phyloP scores from a whole-genome alignment of 2,329 filamentous ascomycete species.

The Akanthomyces lecanii region DNA sequence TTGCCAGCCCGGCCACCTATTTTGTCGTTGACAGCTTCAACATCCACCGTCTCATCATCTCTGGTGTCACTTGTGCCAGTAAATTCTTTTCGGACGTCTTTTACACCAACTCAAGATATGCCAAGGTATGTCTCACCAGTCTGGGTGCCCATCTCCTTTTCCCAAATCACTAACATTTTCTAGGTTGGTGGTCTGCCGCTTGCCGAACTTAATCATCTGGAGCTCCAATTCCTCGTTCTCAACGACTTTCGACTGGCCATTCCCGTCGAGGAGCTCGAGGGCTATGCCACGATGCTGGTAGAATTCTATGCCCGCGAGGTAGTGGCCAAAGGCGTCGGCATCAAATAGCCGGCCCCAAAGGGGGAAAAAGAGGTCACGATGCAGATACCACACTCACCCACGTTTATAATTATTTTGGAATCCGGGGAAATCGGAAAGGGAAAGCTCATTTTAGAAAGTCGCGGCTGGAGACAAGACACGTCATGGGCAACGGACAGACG shows the following conservation, averaged over 20 bases:
- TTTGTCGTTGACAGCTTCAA: constrained; percentile 99
- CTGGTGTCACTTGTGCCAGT: constrained; percentile 95
- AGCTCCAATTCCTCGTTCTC: constrained; percentile 89
- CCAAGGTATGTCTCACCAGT: constrained; percentile 66
- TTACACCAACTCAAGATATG: constrained; percentile 98
- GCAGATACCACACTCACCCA: background rate
- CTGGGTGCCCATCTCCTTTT: background rate
- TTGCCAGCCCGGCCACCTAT: constrained; percentile 44
- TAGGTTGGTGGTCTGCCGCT: constrained; percentile 92
- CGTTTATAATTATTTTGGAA: background rate
- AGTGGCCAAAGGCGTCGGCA: constrained; percentile 40
- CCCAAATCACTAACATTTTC: background rate
- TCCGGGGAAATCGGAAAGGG: background rate
- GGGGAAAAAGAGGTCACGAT: background rate
- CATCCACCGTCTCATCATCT: constrained; percentile 93
- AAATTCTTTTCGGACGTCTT: constrained; percentile 99
- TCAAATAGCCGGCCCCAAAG: background rate
- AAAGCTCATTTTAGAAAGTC: constrained; percentile 11
- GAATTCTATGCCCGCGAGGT: constrained; percentile 96
- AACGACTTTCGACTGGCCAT: constrained; percentile 96
- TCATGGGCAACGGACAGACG: background rate
- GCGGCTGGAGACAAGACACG: background rate
- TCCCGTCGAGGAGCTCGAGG: constrained; percentile 90
- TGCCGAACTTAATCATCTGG: constrained; percentile 89
- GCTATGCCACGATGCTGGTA: constrained; percentile 96